phyloP scores from a whole-genome alignment of 768 basidiomycete genomes.

The Leccinum boreale region DNA sequence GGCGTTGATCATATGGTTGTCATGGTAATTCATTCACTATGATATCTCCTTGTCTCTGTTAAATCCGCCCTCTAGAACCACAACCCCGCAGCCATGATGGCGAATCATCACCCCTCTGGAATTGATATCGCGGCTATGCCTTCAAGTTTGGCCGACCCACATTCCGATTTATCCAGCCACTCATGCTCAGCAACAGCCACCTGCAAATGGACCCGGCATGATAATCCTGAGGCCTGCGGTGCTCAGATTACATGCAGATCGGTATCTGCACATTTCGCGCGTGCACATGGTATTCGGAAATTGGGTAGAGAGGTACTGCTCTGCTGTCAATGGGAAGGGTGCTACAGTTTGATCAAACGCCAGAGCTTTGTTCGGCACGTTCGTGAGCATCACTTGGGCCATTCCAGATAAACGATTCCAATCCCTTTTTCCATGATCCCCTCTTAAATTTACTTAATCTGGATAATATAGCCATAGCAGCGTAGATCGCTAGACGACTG shows the following conservation, averaged over 20 bases:
- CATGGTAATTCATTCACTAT: neutral
- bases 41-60: neutral
- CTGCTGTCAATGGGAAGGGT: neutral
- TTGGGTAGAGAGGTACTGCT: neutral
- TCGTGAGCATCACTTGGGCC: constrained; percentile 3
- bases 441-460: neutral
- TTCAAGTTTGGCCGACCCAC: neutral
- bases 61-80: neutral
- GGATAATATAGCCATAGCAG: no score
- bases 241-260: neutral
- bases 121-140: neutral
- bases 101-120: neutral
- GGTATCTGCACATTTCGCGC: neutral
- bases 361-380: constrained; percentile 3
- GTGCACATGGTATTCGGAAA: neutral
- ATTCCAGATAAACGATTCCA: neutral
- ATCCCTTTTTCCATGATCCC: no score
- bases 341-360: neutral
- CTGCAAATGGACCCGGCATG: neutral
- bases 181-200: neutral
- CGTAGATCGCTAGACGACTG: no score
- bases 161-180: neutral
- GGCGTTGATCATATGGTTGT: neutral
- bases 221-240: neutral
- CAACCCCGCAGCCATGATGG: neutral